Evolutionary conservation across 2,329 filamentous ascomycete species (phyloP).

Genomic region (Colletotrichum sp.): DNA sequence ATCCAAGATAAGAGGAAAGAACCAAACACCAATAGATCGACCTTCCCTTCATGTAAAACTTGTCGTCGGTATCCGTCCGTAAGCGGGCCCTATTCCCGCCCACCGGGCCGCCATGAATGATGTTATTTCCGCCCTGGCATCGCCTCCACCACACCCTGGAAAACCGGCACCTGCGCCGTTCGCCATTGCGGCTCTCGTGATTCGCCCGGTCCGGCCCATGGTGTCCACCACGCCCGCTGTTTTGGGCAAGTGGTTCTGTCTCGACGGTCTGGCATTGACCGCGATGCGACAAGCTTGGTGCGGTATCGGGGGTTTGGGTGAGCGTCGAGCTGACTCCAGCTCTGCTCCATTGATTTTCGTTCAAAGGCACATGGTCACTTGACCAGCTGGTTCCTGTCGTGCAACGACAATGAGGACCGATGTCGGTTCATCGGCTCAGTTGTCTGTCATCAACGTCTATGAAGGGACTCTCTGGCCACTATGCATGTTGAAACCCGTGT

Average conservation of each 20-base stretch:
- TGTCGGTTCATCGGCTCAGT: neutral
- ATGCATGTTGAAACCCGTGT: neutral
- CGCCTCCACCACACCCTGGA: conserved; percentile 7
- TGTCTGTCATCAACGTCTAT: neutral
- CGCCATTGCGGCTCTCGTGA: neutral
- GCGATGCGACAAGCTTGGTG: neutral
- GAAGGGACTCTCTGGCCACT: neutral
- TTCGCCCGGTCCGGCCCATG: conserved; percentile 5
- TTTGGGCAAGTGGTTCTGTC: neutral
- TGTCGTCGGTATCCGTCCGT: neutral
- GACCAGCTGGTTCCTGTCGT: neutral
- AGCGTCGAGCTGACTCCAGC: neutral
- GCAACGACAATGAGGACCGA: neutral
- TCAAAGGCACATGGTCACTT: neutral
- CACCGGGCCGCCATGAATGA: neutral
- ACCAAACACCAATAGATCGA: neutral
- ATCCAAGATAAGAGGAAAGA: neutral
- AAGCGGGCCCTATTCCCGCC: neutral
- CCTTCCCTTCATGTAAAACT: neutral
- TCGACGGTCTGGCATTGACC: neutral
- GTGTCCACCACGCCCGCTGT: conserved; percentile 1
- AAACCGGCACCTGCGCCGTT: neutral
- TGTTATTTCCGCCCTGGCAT: conserved; percentile 13
- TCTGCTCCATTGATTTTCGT: neutral
- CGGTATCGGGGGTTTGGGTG: conserved; percentile 4